Evolutionary conservation across 1,139 yeast genomes (phyloP).

Genomic region (Tardiomyces depauwii): DNA sequence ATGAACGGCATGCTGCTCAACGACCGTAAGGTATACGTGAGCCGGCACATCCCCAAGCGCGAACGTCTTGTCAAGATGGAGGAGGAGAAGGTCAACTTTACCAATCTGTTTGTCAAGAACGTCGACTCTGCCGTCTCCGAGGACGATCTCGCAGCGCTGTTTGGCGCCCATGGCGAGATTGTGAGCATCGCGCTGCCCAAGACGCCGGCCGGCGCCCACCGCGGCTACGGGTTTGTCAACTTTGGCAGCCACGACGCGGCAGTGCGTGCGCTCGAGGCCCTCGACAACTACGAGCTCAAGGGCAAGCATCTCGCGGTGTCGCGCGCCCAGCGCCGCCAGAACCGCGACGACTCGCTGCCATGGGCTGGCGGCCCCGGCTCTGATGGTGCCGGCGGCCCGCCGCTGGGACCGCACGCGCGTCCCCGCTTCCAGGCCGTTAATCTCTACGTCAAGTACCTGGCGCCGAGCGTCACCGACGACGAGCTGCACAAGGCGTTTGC

Average conservation of each 20-base stretch:
- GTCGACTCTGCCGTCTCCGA: conserved; percentile 54
- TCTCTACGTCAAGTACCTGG: conserved; percentile 82
- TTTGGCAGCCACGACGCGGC: conserved; percentile 72
- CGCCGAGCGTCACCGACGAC: conserved; percentile 72
- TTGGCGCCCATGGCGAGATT: conserved; percentile 53
- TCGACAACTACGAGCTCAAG: conserved; percentile 64
- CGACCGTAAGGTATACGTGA: conserved; percentile 80
- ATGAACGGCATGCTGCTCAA: conserved; percentile 86
- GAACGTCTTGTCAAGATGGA: conserved; percentile 80
- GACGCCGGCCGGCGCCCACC: conserved; percentile 55
- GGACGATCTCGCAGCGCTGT: conserved; percentile 48
- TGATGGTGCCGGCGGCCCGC: conserved; percentile 8
- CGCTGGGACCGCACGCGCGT: background rate
- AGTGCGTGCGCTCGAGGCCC: conserved; percentile 65
- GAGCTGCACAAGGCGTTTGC: conserved; percentile 70
- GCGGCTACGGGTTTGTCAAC: conserved; percentile 88
- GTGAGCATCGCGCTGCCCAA: conserved; percentile 53
- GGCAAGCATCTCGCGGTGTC: conserved; percentile 76
- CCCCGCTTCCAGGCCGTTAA: conserved; percentile 70
- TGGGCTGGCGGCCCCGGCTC: conserved; percentile 35
- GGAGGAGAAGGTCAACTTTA: conserved; percentile 73
- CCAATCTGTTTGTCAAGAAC: conserved; percentile 82
- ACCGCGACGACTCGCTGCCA: conserved; percentile 79
- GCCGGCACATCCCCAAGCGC: conserved; percentile 73
- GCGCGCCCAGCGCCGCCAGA: conserved; percentile 89